Percentiles rank a stretch among this genome's conserved stretches.
These are phyloP conservation scores for Pseudohalonectria lignicola DNA, from an alignment of 2,329 filamentous ascomycete species.

Conservation along the genomic window DNA sequence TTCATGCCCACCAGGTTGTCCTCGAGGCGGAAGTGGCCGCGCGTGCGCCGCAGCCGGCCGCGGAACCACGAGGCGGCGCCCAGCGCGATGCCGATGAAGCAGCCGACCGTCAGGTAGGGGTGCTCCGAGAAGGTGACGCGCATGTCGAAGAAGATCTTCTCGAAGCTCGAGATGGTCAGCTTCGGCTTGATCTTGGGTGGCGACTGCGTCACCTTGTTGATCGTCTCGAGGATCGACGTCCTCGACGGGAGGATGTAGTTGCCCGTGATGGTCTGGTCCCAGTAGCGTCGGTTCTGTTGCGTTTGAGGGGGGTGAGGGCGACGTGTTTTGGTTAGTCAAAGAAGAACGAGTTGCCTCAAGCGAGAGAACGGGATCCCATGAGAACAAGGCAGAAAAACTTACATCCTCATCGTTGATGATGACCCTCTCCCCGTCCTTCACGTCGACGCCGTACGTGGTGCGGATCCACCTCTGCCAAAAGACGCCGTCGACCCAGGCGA, in stretches of 20 bases:
- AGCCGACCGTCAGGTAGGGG: conserved; percentile 44
- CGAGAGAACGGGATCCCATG: conserved; percentile 20
- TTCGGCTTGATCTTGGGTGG: conserved; percentile 66
- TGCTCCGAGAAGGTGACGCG: conserved; percentile 47
- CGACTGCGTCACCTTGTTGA: conserved; percentile 57
- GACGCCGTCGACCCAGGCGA: conserved; percentile 93
- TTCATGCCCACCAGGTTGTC: conserved; percentile 34
- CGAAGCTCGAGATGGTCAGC: conserved; percentile 61
- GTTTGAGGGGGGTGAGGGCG: no score
- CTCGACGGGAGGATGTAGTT: conserved; percentile 83
- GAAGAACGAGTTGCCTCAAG: no score
- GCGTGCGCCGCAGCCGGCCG: conserved; percentile 39
- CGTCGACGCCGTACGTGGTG: conserved; percentile 88
- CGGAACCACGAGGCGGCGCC: conserved; percentile 41
- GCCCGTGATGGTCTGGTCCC: conserved; percentile 83
- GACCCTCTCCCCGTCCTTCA: conserved; percentile 78
- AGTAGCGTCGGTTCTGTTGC: conserved; percentile 75
- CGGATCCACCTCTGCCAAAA: conserved; percentile 98
- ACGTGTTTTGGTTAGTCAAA: no score
- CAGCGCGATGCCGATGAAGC: conserved; percentile 45
- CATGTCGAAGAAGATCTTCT: conserved; percentile 61
- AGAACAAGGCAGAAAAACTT: conserved; percentile 29
- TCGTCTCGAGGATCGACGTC: conserved; percentile 81
- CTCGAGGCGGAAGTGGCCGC: conserved; percentile 52
- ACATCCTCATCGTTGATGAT: conserved; percentile 97